phyloP scores from a whole-genome alignment of 148 eudicot species.

The Linanthus parryae region DNA sequence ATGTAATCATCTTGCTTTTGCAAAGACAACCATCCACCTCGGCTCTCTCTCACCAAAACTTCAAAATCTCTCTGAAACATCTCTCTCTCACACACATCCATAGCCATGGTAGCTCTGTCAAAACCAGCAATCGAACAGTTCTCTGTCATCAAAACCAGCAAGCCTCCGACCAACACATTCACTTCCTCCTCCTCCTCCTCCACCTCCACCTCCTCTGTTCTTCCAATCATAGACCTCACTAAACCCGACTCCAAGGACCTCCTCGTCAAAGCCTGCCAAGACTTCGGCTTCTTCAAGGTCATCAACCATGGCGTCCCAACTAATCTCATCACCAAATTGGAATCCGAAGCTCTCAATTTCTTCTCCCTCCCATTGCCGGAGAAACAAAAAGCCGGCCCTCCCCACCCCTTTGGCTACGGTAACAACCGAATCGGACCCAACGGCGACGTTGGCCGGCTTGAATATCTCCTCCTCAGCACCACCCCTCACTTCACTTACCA shows the following conservation, averaged over 20 bases:
- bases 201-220: constrained; percentile 17
- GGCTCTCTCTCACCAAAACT: not conserved
- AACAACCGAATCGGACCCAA: constrained; percentile 45
- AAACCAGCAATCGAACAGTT: constrained; percentile 39
- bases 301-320: constrained; percentile 45
- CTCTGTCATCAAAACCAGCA: constrained; percentile 12
- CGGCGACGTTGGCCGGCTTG: constrained; percentile 55
- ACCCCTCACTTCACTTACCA: constrained; percentile 20
- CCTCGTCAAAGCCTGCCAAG: constrained; percentile 46
- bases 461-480: constrained; percentile 37
- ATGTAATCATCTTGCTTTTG: no score
- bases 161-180: no score
- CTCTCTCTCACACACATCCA: not conserved
- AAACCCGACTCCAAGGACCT: constrained; percentile 33
- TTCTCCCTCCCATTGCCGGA: constrained; percentile 31
- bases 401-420: constrained; percentile 50
- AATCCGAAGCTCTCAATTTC: constrained; percentile 37
- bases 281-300: constrained; percentile 55
- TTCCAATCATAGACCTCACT: constrained; percentile 52
- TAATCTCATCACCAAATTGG: constrained; percentile 27
- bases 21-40: not conserved
- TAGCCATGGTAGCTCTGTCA: constrained; percentile 34
- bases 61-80: not conserved
- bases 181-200: constrained; percentile 18
- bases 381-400: constrained; percentile 34